Base-by-base conservation (phyloP, 2,329 filamentous ascomycete genomes). In the Emmonsiellopsis sp. region DNA sequence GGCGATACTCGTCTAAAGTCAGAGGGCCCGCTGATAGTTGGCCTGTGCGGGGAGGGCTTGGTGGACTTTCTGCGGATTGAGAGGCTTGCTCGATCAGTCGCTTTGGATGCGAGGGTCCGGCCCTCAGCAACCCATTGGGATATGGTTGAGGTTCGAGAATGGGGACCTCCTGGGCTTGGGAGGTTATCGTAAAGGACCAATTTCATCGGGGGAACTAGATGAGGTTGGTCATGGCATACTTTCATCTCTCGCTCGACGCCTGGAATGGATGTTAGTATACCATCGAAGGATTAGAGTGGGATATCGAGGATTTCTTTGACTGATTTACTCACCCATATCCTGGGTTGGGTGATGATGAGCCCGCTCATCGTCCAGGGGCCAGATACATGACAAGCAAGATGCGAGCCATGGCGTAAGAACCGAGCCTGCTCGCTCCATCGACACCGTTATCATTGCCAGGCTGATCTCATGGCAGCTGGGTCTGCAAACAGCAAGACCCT, bases 201-300 rank as follows among this genome's bases (percentile, higher is more conserved):
- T 59, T 70, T 73, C 71, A 74, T 75, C 6, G 73, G 73, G 31
- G 72, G 68, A 45, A 75, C 67, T 42, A 73, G 68, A 59, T 70
- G 68, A 55, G 74, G 74, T 59, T 76, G 73, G 52, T 69, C 66
- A 53, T 71, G 67, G 61, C 68, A 72, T 62, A 75, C 63, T 60
- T 66, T 61, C 70, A 74, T 72, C 54, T 72, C 68, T 59, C 70
- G 66, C 53, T 74, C 65, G 42, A 70, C 58, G 42, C 65, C 71
- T 74, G 50, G 27, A 31, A 39, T 17, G 11, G 34, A n/a, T 52
- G 32, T 50, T 49, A 49, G 51, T 32, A 42, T 36, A 33, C 21
- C 37, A 42, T 53, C 2, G 14, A n/a, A 11, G 3, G 39, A 7
- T 21, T 32, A 33, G 7, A 40, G 9, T 39, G 9, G n/a, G 47